Evolutionary conservation across 2,329 filamentous ascomycete genomes (phyloP).

Genomic region (Pleurostoma richardsiae): DNA sequence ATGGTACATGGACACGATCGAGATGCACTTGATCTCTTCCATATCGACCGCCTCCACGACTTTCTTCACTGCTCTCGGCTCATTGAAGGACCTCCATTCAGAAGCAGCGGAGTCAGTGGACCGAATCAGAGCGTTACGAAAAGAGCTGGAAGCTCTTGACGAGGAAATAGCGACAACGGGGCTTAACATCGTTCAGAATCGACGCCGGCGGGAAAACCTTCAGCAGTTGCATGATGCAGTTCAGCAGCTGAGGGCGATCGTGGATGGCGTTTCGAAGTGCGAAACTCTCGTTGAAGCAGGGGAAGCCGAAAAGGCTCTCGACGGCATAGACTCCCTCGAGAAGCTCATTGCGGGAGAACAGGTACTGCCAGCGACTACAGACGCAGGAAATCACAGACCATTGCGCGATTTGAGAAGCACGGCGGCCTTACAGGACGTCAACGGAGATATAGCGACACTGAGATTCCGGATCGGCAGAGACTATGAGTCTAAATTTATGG

Average conservation of each 20-base stretch:
- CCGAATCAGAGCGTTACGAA: constrained; percentile 74
- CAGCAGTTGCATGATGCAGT: constrained; percentile 78
- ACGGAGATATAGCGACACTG: constrained; percentile 69
- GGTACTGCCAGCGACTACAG: constrained; percentile 18
- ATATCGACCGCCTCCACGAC: constrained; percentile 95
- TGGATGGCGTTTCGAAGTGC: constrained; percentile 68
- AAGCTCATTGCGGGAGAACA: constrained; percentile 71
- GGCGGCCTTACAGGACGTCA: constrained; percentile 74
- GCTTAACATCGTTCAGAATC: constrained; percentile 78
- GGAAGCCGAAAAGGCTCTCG: constrained; percentile 75
- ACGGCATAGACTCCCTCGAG: constrained; percentile 73
- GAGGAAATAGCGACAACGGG: constrained; percentile 82
- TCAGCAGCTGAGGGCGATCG: constrained; percentile 73
- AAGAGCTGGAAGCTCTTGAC: constrained; percentile 76
- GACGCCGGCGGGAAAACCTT: constrained; percentile 77
- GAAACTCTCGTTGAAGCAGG: constrained; percentile 79
- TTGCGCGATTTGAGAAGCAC: constrained; percentile 64
- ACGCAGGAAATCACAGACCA: constrained; percentile 12
- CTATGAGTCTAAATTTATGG: constrained; percentile 77
- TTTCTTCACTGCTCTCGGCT: constrained; percentile 92
- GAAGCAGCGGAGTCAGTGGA: constrained; percentile 89
- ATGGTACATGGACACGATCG: constrained; percentile 99
- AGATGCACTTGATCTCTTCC: constrained; percentile 92
- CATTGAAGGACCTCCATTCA: constrained; percentile 81
- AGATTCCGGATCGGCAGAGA: constrained; percentile 79